Base-by-base conservation (phyloP, 805 yeast genomes). In the Wickerhamiella shivajii region DNA sequence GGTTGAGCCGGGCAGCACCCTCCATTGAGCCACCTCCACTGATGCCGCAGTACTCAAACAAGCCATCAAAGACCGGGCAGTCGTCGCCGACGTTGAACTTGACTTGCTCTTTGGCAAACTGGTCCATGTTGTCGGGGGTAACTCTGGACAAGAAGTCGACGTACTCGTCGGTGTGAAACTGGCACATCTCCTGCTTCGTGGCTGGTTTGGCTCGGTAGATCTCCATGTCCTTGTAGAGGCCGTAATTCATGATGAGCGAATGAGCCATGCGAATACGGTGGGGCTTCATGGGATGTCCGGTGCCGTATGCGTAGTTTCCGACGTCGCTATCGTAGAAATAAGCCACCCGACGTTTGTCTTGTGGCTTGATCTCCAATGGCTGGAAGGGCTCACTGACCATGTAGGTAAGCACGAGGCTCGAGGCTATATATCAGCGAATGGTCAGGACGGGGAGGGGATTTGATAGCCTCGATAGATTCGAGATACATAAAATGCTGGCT, bases 231-330 rank as follows among this genome's bases (percentile, higher is more conserved):
- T 85, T 83, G 62, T 90, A 85, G 34, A 90, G 67, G 1, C 96
- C 97, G 56, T 90, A 90, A 59, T 87, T 85, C 93, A 90, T 87
- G 44, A 90, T 80, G 49, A 90, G 66, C 26, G 93, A 81, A 56
- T 90, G 97, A 6, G 97, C 93, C 93, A 90, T 85, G 71, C 97
- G 77, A 61, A 90, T 84, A 52, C 98, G 74, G 56, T 87, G 96
- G 16, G 98, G 98, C 55, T 90, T 90, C 98, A 90, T 90, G 25
- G 96, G 96, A 57, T 90, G 98, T 18, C 95, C 95, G 4, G 95
- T 90, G 37, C 97, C 97, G 53, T 90, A 90, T 28, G 96, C 93
- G 58, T 87, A 87, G 60, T 90, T 90, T 22, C 97, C 97, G 30
- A 90, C 94, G 54, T 87, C 98, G 18, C 94, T 64, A 55, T 77